Percentiles rank a stretch among this genome's conserved stretches.
Evolutionary conservation across 129 eudicot species (phyloP).

Genomic region (Flaveria linearis): DNA sequence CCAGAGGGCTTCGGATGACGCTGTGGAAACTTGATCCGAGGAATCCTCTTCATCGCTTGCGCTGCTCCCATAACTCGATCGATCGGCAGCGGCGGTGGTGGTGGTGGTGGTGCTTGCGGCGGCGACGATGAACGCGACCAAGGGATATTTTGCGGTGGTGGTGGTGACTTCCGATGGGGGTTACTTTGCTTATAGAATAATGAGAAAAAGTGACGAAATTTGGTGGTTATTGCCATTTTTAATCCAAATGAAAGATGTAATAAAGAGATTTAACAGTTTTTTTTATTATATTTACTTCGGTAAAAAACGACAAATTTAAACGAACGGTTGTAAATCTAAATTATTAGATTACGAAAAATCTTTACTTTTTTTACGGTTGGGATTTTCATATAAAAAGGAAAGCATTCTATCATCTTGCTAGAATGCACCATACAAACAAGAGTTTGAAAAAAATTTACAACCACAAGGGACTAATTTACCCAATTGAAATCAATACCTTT

Average conservation of each 20-base stretch:
- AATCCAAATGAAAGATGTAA: neutral
- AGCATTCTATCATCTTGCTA: no score
- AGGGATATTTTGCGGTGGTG: constrained; percentile 18
- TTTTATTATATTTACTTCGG: no score
- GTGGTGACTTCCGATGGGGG: constrained; percentile 21
- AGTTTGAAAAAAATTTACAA: no score
- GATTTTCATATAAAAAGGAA: no score
- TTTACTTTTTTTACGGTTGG: no score
- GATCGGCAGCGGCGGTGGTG: neutral
- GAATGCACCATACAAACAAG: no score
- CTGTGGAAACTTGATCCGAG: constrained; percentile 80
- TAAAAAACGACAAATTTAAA: no score
- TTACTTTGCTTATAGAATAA: constrained; percentile 28
- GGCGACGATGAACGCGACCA: constrained; percentile 23
- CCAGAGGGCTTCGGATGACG: constrained; percentile 67
- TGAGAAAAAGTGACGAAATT: constrained; percentile 28
- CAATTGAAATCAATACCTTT: no score
- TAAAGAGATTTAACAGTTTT: no score
- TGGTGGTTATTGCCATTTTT: constrained; percentile 26
- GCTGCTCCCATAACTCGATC: constrained; percentile 41
- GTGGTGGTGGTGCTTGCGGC: neutral
- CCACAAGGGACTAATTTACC: no score
- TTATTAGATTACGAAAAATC: no score
- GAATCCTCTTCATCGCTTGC: constrained; percentile 76
- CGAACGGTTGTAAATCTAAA: no score